Evolutionary conservation across 257 asterid species (phyloP).

Genomic region (Handroanthus guayacan): DNA sequence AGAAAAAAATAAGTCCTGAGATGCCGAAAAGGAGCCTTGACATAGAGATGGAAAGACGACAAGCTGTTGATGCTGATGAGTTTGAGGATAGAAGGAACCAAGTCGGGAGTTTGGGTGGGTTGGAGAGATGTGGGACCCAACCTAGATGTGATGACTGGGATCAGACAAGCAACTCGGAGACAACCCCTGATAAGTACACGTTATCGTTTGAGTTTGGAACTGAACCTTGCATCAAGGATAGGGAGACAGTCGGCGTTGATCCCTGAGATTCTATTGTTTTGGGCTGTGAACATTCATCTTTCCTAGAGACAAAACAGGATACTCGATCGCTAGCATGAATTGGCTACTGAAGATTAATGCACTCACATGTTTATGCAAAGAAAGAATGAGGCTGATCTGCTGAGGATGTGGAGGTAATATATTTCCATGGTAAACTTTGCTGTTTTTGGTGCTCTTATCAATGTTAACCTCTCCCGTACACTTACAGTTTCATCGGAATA

Average conservation of each 20-base stretch:
- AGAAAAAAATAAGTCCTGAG: conserved; percentile 30
- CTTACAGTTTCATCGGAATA: neutral
- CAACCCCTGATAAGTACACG: conserved; percentile 26
- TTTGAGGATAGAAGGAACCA: conserved; percentile 42
- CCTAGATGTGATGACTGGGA: conserved; percentile 38
- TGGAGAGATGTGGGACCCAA: conserved; percentile 50
- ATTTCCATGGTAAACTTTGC: neutral
- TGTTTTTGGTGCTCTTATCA: neutral
- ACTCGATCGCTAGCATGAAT: neutral
- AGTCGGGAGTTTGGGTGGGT: conserved; percentile 35
- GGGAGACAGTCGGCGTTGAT: conserved; percentile 19
- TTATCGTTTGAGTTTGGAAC: conserved; percentile 13
- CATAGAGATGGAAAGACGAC: conserved; percentile 45
- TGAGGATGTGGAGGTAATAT: neutral
- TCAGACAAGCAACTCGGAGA: conserved; percentile 35
- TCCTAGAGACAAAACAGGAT: neutral
- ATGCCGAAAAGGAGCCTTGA: conserved; percentile 35
- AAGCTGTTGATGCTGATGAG: conserved; percentile 36
- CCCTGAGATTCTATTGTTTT: neutral
- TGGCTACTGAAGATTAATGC: neutral
- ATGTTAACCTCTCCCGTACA: too few relatives aligned
- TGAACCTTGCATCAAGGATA: conserved; percentile 28
- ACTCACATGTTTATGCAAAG: neutral
- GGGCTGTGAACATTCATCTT: neutral
- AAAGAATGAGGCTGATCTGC: neutral